Conservation (phyloP, 2,329 filamentous ascomycete species). For the Aspergillus unguis region DNA sequence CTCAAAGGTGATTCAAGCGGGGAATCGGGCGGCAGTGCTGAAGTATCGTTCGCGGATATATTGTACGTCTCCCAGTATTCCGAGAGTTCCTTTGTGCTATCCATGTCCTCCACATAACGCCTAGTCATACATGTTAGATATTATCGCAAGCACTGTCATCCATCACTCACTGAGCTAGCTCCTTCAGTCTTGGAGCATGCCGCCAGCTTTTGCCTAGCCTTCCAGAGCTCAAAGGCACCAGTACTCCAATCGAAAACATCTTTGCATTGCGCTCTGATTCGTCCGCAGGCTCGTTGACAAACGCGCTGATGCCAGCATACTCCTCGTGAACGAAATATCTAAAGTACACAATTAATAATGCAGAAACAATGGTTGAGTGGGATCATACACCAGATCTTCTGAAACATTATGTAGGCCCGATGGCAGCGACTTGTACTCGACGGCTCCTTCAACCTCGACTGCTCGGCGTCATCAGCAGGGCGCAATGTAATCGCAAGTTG, state of each 20-base stretch:
- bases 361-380: background rate
- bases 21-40: constrained; percentile 41
- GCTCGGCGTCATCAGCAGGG: constrained; percentile 1
- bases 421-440: constrained; percentile 95
- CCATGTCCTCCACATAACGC: constrained; percentile 61
- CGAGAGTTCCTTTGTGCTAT: constrained; percentile 63
- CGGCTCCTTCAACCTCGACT: constrained; percentile 72
- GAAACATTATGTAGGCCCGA: constrained; percentile 87
- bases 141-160: background rate
- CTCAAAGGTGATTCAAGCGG: constrained; percentile 53
- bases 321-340: constrained; percentile 88
- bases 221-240: constrained; percentile 82
- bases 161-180: constrained; percentile 62
- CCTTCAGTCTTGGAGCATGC: constrained; percentile 73
- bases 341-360: constrained; percentile 15
- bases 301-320: constrained; percentile 86
- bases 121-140: constrained; percentile 28
- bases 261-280: constrained; percentile 79
- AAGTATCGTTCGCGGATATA: constrained; percentile 37
- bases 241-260: constrained; percentile 86
- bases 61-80: constrained; percentile 68
- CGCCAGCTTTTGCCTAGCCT: constrained; percentile 84
- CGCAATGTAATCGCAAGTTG: background rate
- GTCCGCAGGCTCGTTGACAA: constrained; percentile 76
- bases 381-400: constrained; percentile 66